Conservation (phyloP, 345 rosid species). For the Kernera saxatilis region DNA sequence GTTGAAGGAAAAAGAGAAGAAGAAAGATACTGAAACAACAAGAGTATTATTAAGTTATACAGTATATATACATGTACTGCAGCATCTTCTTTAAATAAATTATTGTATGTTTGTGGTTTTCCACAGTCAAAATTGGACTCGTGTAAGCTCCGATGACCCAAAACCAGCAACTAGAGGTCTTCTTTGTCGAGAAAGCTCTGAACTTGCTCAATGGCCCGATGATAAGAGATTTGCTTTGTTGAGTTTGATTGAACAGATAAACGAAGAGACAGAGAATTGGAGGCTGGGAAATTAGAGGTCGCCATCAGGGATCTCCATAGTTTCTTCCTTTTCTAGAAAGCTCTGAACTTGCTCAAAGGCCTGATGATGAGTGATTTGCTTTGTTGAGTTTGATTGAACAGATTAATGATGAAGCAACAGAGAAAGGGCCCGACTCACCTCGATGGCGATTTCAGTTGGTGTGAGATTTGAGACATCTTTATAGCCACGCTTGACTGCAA, state of each 20-base stretch:
- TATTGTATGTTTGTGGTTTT: not conserved
- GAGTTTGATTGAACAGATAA: not conserved
- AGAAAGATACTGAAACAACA: not conserved
- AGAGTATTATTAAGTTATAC: not conserved
- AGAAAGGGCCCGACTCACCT: slow-evolving; percentile 39
- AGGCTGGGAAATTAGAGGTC: slow-evolving; percentile 7
- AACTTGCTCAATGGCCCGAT: slow-evolving; percentile 57
- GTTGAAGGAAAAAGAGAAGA: not conserved
- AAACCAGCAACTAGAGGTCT: slow-evolving; percentile 15
- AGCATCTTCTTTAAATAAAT: not conserved
- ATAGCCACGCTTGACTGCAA: slow-evolving; percentile 68
- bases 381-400: slow-evolving; percentile 1
- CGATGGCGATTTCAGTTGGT: slow-evolving; percentile 71
- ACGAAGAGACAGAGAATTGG: not conserved
- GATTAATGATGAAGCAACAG: not conserved
- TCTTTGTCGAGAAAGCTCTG: slow-evolving; percentile 32
- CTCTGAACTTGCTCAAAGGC: slow-evolving; percentile 28
- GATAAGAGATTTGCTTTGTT: not conserved
- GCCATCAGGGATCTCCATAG: slow-evolving; percentile 16
- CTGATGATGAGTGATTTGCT: not conserved
- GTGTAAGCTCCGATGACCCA: not conserved
- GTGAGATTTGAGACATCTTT: slow-evolving; percentile 57
- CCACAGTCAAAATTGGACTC: not conserved
- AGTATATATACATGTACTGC: slow-evolving; percentile 2
- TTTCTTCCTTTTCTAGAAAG: slow-evolving; percentile 39